A percentile compares a stretch with the other conserved stretches of the same genome.
Conservation (phyloP, 352 stramenopile genomes). For the Phytophthora litchii region DNA sequence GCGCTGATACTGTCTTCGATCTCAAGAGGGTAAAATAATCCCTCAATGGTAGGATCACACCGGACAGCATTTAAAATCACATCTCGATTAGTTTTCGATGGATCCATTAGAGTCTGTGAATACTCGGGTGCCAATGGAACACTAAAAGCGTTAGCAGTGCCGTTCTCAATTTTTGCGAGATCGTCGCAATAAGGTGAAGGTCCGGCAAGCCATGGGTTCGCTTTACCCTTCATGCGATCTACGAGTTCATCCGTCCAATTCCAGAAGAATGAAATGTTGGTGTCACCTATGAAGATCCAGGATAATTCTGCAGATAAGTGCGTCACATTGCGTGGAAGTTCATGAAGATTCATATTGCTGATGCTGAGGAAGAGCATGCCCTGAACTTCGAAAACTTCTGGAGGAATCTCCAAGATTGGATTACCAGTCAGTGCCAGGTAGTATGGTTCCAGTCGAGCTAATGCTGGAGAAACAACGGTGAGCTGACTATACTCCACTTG, state of each 20-base stretch:
- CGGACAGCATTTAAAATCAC: slow-evolving; percentile 13
- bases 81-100: slow-evolving; percentile 12
- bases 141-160: slow-evolving; percentile 5
- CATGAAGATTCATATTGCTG: slow-evolving; percentile 16
- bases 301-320: slow-evolving; percentile 7
- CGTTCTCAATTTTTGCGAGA: slow-evolving; percentile 18
- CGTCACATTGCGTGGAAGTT: slow-evolving; percentile 30
- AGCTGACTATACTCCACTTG: slow-evolving; percentile 36
- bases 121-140: slow-evolving; percentile 21
- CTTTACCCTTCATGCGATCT: slow-evolving; percentile 7
- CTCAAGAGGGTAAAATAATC: slow-evolving; percentile 24
- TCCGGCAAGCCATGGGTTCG: slow-evolving; percentile 10
- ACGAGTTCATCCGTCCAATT: slow-evolving; percentile 24
- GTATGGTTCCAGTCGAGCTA: slow-evolving; percentile 16
- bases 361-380: slow-evolving; percentile 19
- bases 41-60: slow-evolving; percentile 7
- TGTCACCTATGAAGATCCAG: slow-evolving; percentile 10
- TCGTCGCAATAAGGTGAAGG: slow-evolving; percentile 22
- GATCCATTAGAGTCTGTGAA: slow-evolving; percentile 22
- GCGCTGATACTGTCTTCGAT: slow-evolving; percentile 25
- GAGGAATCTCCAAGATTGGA: slow-evolving; percentile 28
- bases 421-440: slow-evolving; percentile 37
- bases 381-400: slow-evolving; percentile 25
- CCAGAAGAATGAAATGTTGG: slow-evolving; percentile 30
- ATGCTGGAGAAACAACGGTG: slow-evolving; percentile 9